Evolutionary conservation across 1,284 basidiomycete species (phyloP).

Genomic region (Trametes pubescens): DNA sequence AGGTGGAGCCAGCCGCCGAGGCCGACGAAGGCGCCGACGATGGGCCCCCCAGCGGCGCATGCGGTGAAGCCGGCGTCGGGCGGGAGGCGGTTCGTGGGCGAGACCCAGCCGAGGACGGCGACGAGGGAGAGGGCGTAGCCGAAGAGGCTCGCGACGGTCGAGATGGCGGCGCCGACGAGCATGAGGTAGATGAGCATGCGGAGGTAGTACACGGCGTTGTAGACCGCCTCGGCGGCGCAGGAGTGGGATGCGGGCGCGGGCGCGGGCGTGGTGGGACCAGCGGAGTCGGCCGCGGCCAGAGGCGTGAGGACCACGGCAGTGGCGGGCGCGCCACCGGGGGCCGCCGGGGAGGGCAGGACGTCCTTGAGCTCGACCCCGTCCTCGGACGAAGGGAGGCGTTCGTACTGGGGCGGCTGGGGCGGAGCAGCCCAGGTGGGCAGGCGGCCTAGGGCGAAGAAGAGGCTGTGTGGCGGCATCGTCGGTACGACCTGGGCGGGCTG

Average conservation of each 20-base stretch:
- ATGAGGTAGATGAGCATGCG: slow-evolving; percentile 1
- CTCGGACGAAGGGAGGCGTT: not conserved
- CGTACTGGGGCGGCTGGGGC: slow-evolving; percentile 7
- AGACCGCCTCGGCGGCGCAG: not conserved
- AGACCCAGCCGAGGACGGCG: not conserved
- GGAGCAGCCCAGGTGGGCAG: not conserved
- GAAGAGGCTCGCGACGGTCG: not conserved
- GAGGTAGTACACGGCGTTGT: not conserved
- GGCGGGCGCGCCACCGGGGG: not conserved
- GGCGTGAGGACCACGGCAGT: not conserved
- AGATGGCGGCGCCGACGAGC: slow-evolving; percentile 1
- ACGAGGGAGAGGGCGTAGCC: slow-evolving; percentile 1
- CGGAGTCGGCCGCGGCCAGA: not conserved
- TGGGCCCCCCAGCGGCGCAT: slow-evolving; percentile 4
- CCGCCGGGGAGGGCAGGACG: not conserved
- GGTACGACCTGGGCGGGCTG: not conserved
- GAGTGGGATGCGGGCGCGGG: not conserved
- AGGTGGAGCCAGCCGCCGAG: not conserved
- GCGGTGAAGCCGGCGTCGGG: not conserved
- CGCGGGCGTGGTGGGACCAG: not conserved
- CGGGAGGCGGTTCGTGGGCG: slow-evolving; percentile 5
- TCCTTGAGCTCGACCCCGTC: slow-evolving; percentile 9
- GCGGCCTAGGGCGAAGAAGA: not conserved
- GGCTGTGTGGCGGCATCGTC: no score
- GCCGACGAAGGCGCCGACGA: slow-evolving; percentile 12